Evolutionary conservation across 345 rosid species (phyloP).

Genomic region (Sonneratia alba): DNA sequence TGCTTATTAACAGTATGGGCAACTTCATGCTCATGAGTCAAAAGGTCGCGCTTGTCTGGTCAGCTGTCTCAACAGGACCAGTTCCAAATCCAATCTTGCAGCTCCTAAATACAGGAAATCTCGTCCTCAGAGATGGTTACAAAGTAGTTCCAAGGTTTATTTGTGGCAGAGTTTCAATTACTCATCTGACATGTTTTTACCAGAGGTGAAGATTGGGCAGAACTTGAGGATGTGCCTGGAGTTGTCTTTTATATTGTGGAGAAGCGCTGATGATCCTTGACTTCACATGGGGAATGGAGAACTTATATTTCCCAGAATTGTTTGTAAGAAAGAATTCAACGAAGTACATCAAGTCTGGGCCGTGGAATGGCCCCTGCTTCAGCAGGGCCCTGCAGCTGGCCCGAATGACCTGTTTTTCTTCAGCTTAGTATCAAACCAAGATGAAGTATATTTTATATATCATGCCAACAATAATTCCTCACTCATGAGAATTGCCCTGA

Average conservation of each 20-base stretch:
- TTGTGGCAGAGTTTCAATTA: constrained; percentile 41
- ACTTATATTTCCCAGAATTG: no score
- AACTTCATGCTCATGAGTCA: constrained; percentile 19
- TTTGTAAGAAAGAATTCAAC: no score
- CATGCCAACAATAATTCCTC: constrained; percentile 1
- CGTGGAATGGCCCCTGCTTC: no score
- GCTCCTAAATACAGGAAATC: constrained; percentile 35
- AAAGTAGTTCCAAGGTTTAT: not conserved
- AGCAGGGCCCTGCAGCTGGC: no score
- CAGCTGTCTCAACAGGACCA: constrained; percentile 12
- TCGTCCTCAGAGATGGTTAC: constrained; percentile 21
- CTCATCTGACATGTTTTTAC: constrained; percentile 6
- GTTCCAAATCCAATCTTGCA: constrained; percentile 17
- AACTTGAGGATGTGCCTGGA: no score
- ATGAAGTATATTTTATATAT: constrained; percentile 15
- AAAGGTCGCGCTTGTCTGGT: constrained; percentile 17
- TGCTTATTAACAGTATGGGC: constrained; percentile 12
- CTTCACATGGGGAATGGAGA: no score
- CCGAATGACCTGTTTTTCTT: no score
- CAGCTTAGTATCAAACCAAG: no score
- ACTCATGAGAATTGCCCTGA: constrained; percentile 6
- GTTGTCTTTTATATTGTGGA: no score
- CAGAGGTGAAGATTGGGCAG: no score
- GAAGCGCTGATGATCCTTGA: no score
- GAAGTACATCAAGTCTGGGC: no score